Conservation (phyloP, 1,284 basidiomycete genomes). For the Rhodotorula glutinis region DNA sequence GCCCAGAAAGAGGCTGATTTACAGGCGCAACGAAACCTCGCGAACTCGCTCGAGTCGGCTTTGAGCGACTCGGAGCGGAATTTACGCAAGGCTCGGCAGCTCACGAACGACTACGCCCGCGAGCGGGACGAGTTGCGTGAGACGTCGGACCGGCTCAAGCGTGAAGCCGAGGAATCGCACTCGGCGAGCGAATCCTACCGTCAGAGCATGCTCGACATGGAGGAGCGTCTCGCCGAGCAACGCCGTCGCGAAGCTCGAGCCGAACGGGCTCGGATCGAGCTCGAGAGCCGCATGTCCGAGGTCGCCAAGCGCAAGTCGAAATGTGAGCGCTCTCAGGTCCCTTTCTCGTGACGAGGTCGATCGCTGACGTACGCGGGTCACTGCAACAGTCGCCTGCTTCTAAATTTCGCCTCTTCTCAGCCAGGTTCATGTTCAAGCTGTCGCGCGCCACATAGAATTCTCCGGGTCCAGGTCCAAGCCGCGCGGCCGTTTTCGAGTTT, state of each 20-base stretch:
- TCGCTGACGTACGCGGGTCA: neutral
- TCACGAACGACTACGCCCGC: slow-evolving; percentile 76
- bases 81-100: slow-evolving; percentile 81
- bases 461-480: no score
- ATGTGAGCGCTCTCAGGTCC: slow-evolving; percentile 9
- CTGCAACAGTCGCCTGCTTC: slow-evolving; percentile 14
- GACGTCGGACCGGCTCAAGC: slow-evolving; percentile 64
- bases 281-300: slow-evolving; percentile 79
- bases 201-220: slow-evolving; percentile 62
- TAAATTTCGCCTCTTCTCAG: neutral
- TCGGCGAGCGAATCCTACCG: slow-evolving; percentile 72
- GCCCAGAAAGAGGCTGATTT: slow-evolving; percentile 67
- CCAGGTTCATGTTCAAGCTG: no score
- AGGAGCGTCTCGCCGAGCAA: slow-evolving; percentile 74
- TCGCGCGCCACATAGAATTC: no score
- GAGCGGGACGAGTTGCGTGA: slow-evolving; percentile 70
- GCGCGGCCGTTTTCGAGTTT: no score
- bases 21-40: slow-evolving; percentile 86
- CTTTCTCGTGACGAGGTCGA: neutral
- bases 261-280: slow-evolving; percentile 59
- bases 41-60: slow-evolving; percentile 73
- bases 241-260: slow-evolving; percentile 74
- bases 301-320: slow-evolving; percentile 55
- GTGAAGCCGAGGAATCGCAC: slow-evolving; percentile 61
- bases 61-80: slow-evolving; percentile 86